Evolutionary conservation across 2,329 filamentous ascomycete genomes (phyloP).

Genomic region (Cladophialophora immunda): DNA sequence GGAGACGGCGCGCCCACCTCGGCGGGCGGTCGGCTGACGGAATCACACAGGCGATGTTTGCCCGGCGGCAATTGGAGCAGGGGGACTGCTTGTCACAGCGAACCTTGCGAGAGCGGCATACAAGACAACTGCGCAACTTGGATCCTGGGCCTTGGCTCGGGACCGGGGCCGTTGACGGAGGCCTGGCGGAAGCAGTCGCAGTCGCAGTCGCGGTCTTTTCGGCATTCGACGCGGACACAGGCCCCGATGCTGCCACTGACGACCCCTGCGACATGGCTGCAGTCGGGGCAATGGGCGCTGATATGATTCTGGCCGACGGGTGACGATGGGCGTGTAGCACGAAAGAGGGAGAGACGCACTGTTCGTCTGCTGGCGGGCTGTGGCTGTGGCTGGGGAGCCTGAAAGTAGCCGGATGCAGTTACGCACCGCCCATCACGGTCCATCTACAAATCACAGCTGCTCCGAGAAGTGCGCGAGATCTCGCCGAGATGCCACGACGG

Average conservation of each 20-base stretch:
- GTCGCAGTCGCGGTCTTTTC: conserved; percentile 19
- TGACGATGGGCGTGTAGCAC: neutral
- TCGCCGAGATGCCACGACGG: conserved; percentile 19
- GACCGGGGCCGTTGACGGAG: conserved; percentile 1
- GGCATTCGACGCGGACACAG: conserved; percentile 1
- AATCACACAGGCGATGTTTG: conserved; percentile 66
- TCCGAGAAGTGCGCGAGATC: conserved; percentile 32
- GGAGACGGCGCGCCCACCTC: conserved; percentile 64
- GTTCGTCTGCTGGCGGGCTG: too few relatives aligned
- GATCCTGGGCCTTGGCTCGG: conserved; percentile 7
- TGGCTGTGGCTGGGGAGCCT: too few relatives aligned
- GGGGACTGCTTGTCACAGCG: conserved; percentile 56
- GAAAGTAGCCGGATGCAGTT: neutral
- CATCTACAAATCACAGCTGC: neutral
- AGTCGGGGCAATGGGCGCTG: conserved; percentile 3
- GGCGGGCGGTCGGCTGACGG: conserved; percentile 68
- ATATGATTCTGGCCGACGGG: neutral
- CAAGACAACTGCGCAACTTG: conserved; percentile 52
- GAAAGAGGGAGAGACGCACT: neutral
- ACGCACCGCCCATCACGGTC: neutral
- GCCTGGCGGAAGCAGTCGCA: neutral
- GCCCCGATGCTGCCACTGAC: neutral
- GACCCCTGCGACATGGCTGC: conserved; percentile 12
- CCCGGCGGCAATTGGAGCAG: conserved; percentile 57
- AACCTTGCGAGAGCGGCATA: conserved; percentile 56